Percentiles rank a stretch among this genome's conserved stretches.
phyloP scores from a whole-genome alignment of 495 filamentous ascomycete genomes.

The Neurospora sp. region DNA sequence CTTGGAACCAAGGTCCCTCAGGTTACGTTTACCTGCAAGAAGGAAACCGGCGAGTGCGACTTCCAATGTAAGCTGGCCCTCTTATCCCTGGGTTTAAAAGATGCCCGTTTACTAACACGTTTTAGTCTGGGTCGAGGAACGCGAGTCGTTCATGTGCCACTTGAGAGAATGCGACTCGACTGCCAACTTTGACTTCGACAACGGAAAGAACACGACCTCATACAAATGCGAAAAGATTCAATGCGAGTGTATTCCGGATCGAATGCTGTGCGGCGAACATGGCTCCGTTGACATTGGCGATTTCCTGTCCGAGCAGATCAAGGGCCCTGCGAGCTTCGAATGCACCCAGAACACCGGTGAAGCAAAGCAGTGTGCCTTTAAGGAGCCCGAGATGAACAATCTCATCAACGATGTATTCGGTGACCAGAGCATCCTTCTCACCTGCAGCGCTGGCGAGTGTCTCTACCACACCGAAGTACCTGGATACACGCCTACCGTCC shows the following conservation, averaged over 20 bases:
- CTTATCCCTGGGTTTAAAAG: not conserved
- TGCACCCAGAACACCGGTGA: slow-evolving; percentile 55
- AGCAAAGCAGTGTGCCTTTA: slow-evolving; percentile 60
- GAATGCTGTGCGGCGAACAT: slow-evolving; percentile 85
- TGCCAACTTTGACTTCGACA: slow-evolving; percentile 51
- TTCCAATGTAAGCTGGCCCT: slow-evolving; percentile 66
- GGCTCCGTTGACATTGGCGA: slow-evolving; percentile 88
- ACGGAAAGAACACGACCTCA: slow-evolving; percentile 58
- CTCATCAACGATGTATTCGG: slow-evolving; percentile 84
- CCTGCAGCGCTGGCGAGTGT: slow-evolving; percentile 83
- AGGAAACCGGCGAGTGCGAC: slow-evolving; percentile 62
- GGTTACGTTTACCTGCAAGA: slow-evolving; percentile 86
- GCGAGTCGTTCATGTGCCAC: slow-evolving; percentile 93
- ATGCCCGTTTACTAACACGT: slow-evolving; percentile 27
- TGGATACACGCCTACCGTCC: slow-evolving; percentile 78
- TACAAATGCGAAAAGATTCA: slow-evolving; percentile 77
- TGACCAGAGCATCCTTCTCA: slow-evolving; percentile 74
- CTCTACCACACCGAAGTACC: slow-evolving; percentile 85
- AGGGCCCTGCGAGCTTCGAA: slow-evolving; percentile 75
- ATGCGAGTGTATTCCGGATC: slow-evolving; percentile 80
- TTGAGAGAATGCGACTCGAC: slow-evolving; percentile 70
- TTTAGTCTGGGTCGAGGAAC: slow-evolving; percentile 82
- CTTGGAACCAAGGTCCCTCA: slow-evolving; percentile 76
- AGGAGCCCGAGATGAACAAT: slow-evolving; percentile 82
- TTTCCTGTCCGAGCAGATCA: slow-evolving; percentile 69